Conservation (phyloP, 78 protist species). For the Monosiga brevicollis region DNA sequence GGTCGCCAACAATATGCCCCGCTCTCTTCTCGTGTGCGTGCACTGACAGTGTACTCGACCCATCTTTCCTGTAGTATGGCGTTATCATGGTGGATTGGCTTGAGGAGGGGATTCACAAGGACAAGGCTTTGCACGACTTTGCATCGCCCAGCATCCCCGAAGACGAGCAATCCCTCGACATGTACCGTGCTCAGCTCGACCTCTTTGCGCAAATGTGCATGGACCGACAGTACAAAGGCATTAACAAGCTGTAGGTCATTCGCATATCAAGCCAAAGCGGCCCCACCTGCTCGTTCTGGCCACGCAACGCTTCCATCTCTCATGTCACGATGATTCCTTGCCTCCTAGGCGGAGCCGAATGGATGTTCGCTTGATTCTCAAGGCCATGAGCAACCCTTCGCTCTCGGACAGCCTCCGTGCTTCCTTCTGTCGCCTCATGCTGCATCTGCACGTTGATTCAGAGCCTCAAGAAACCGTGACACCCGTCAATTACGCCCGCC, state of each 20-base stretch:
- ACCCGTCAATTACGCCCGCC: conserved; percentile 17
- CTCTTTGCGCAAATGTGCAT: conserved; percentile 25
- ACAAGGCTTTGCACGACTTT: background rate
- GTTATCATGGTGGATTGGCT: background rate
- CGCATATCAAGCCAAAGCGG: no score
- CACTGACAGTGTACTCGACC: no score
- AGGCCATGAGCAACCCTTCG: background rate
- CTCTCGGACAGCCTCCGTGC: conserved; percentile 17
- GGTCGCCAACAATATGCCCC: no score
- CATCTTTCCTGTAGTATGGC: background rate
- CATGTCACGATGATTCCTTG: no score
- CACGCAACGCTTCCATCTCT: no score
- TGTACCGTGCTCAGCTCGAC: conserved; percentile 15
- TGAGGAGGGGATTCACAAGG: background rate
- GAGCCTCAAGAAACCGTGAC: conserved; percentile 16
- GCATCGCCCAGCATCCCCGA: background rate
- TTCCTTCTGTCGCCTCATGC: conserved; percentile 10
- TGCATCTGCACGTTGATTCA: conserved; percentile 10
- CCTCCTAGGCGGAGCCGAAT: no score
- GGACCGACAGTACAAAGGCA: conserved; percentile 21
- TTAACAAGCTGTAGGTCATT: background rate
- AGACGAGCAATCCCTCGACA: background rate
- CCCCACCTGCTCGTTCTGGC: no score
- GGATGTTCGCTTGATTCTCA: background rate
- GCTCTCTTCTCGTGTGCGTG: no score